Evolutionary conservation across 805 yeast species (phyloP).

Genomic region (Hanseniaspora mollemarum): DNA sequence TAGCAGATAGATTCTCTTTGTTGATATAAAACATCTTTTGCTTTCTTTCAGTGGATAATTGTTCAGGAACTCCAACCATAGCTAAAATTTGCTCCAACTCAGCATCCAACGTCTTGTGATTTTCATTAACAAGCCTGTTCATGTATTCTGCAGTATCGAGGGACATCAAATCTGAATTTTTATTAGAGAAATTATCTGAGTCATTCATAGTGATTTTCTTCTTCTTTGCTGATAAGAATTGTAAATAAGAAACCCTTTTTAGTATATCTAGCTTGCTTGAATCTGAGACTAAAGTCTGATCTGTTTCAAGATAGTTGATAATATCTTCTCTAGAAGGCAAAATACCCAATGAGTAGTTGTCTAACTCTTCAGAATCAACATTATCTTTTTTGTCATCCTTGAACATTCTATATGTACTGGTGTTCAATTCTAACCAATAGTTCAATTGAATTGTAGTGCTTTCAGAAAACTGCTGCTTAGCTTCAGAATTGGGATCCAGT

Average conservation of each 20-base stretch:
- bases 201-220: constrained; percentile 24
- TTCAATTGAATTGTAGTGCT: constrained; percentile 46
- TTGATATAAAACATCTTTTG: neutral
- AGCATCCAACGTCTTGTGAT: constrained; percentile 26
- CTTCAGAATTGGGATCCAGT: constrained; percentile 44
- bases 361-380: constrained; percentile 16
- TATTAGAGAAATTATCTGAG: neutral
- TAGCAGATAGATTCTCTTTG: constrained; percentile 20
- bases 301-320: constrained; percentile 42
- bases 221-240: constrained; percentile 42
- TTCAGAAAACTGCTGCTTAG: constrained; percentile 40
- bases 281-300: constrained; percentile 36
- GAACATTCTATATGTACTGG: constrained; percentile 24
- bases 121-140: constrained; percentile 20
- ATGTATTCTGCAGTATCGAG: constrained; percentile 16
- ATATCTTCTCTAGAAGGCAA: constrained; percentile 52
- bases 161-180: neutral
- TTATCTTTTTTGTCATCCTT: constrained; percentile 29
- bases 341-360: constrained; percentile 23
- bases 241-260: constrained; percentile 59
- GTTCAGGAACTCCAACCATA: constrained; percentile 17
- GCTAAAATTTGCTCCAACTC: constrained; percentile 25
- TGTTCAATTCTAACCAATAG: constrained; percentile 42
- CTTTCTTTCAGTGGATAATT: constrained; percentile 12
- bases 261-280: constrained; percentile 58